Evolutionary conservation across 2,329 filamentous ascomycete genomes (phyloP), one percentile per base, ranked within the genome.

Genomic region (Emmonsiellopsis sp.): DNA sequence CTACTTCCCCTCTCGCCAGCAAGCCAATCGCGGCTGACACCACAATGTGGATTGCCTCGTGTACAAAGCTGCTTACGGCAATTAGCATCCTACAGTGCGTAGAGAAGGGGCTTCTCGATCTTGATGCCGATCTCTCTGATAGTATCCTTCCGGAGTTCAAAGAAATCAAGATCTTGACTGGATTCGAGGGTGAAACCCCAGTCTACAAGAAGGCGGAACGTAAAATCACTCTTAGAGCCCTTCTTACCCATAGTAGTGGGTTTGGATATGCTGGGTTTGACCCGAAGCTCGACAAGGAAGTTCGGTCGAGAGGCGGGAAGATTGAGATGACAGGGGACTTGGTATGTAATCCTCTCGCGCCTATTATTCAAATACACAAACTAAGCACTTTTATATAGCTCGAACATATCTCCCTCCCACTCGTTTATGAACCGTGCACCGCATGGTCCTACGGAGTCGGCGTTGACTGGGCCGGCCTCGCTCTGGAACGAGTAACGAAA

Each of bases 381-480:
- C 38, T 41, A 5, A 11, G 38, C 38, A 6, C 35, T 41, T 8
- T 41, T 41, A 41, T 41, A 41, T 6, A 38, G n/a, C n/a, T 41
- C 8, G 38, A 41, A 41, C 38, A 41, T 41, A 41, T 58, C 42
- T 45, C 13, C 7, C 54, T 59, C 32, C 76, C 78, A 0, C 68
- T 81, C 1, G 48, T 66, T 2, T 79, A 72, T 55, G 74, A 82
- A 54, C 79, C 79, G 0, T 78, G 78, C 0, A 65, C 66, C 0
- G 64, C 67, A 5, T 82, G 77, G 77, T 64, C 65, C 46, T 81
- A 81, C 55, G 72, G 76, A 2, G 58, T 67, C 3, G 68, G 71
- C 2, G 57, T 76, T 2, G 79, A 82, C 63, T 81, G 76, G 78
- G 74, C 72, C 0, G 79, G 79, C 11, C 50, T 56, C 11, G 42